Evolutionary conservation across 345 rosid genomes (phyloP), one percentile per base, ranked within the genome.

Genomic region (Turnera subulata): DNA sequence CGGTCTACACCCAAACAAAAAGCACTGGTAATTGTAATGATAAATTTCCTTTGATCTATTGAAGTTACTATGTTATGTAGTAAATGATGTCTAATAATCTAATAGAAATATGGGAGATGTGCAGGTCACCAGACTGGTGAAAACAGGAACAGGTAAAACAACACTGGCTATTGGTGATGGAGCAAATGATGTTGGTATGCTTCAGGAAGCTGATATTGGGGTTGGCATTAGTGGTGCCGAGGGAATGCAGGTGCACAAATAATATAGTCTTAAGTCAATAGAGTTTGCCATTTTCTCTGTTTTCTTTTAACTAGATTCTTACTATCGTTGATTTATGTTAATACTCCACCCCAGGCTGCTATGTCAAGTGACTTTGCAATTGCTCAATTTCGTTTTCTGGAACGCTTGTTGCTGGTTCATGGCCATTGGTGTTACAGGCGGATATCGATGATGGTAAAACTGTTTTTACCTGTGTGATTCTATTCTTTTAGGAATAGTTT

Each of bases 361-460:
- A 89, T 92, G 98, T 82, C 98, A 47, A 85, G 93, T 73, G 98
- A 89, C 79, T 89, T 83, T 74, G 65, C 98, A 20, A 92, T 92
- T 63, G 88, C 96, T 53, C 97, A 92, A 65, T 92, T 92, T 67
- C 76, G 72, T 19, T 92, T 70, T 78, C 70, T 92, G 44, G 95
- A 92, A 62, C 89, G 91, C 19, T 68, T 92, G 59, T 67, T 92
- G 21, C 74, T 92, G 32, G 98, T 92, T 40, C 98, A 92, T 45
- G 98, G 98, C 3, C 98, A 89, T 72, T 92, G 98, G 98, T 92
- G 98, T 65, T 89, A 92, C 74, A 79, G 97, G 73, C 69, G 98
- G 67, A 86, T 92, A 49, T 69, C 97, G 13, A 62, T 82, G 81
- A 92, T 92, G 98, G 98, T 89, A 54, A n/a, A n/a, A 59, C 37